Conservation (phyloP, 192 early-diverging fungal species). For the Coemansia reversa region DNA sequence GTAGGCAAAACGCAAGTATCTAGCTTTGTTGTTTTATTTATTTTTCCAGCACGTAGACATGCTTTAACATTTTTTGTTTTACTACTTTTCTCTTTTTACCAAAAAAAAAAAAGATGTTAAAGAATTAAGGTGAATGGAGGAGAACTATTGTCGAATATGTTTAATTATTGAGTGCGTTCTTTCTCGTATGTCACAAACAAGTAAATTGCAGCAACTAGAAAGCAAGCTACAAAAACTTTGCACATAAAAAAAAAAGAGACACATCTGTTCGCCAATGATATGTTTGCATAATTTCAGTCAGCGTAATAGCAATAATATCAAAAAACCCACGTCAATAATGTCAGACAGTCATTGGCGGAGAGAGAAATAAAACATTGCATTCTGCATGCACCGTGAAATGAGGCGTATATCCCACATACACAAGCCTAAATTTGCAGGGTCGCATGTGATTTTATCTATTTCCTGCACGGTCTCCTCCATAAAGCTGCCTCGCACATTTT, state of each 20-base stretch:
- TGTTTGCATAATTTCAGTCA: background rate
- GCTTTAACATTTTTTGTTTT: background rate
- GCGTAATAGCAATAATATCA: background rate
- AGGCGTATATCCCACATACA: slow-evolving; percentile 12
- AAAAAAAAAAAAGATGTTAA: background rate
- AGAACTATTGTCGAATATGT: background rate
- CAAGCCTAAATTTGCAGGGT: slow-evolving; percentile 40
- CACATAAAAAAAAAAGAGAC: background rate
- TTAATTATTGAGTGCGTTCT: background rate
- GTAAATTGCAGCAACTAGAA: background rate
- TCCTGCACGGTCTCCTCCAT: background rate
- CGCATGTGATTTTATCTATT: slow-evolving; percentile 13
- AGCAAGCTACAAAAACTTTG: background rate
- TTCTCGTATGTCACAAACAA: background rate
- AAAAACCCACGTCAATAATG: background rate
- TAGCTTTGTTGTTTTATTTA: background rate
- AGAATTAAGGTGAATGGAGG: background rate
- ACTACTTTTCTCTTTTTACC: background rate
- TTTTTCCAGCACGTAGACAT: background rate
- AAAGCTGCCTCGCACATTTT: background rate
- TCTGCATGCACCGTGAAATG: slow-evolving; percentile 14
- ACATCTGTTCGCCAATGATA: background rate
- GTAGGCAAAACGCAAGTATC: background rate
- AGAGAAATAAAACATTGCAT: background rate
- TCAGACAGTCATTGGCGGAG: slow-evolving; percentile 5